Evolutionary conservation across 1,284 basidiomycete species (phyloP), one percentile per base, ranked within the genome.

Genomic region (Sanghuangporus weigelae): DNA sequence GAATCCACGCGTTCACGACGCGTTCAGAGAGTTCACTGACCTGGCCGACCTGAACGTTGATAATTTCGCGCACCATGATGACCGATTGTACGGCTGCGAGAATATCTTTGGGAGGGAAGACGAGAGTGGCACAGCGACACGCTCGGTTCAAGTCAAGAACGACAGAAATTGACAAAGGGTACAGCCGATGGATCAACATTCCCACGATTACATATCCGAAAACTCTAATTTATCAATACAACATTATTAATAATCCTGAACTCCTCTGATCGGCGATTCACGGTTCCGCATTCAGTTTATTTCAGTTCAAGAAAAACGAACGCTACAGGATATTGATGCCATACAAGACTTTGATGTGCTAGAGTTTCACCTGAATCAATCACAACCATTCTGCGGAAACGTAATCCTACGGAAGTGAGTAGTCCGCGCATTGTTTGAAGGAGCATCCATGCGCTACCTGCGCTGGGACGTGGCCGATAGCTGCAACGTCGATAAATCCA

Each of bases 41-140:
- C 67, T 74, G 73, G 39, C 73, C 73, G 55, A 71, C 71, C 64
- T 73, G 72, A 51, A 74, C 67, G 60, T 71, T 74, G 56, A 74
- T 62, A 56, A 74, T 74, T 67, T 74, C 73, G 40, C 72, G 69
- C 39, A 62, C 67, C 68, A 69, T 69, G 60, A 54, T 55, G 60
- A 11, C 21, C 51, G 60, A 61, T 54, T 19, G 23, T 11, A 10
- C 21, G 14, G 19, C 12, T 55, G 53, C 26, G 55, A 57, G 8
- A 42, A 35, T 44, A 35, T 42, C 26, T 5, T 31, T 31, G 56
- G 26, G 21, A 42, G 19, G 12, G 56, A 42, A 19, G 54, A 44
- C 14, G 19, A 35, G 2, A 44, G 56, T 35, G 12, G 31, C 39
- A 57, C 19, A 23, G 50, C 7, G 53, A 38, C 53, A 12, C 44